Evolutionary conservation across 352 stramenopile genomes (phyloP), one percentile per base, ranked within the genome.

Genomic region (Phytopythium oedochilum): DNA sequence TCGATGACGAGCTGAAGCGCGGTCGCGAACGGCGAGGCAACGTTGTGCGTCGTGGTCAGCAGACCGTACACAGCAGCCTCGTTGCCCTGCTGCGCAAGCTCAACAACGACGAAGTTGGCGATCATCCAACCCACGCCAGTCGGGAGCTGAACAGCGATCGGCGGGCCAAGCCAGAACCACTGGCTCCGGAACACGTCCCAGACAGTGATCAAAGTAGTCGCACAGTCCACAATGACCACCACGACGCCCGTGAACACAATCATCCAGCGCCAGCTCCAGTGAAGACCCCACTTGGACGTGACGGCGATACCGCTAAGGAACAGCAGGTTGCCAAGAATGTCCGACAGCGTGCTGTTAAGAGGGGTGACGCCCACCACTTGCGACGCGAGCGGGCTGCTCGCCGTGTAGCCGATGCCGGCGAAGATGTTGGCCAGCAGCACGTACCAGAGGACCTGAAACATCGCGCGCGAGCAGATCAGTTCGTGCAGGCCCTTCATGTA

Each of bases 231-330:
- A 0, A 65, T 15, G 20, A 64, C 57, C 11, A 68, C 44, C 2
- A 59, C 38, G 0, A 42, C n/a, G 3, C 50, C 49, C 7, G 55
- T 65, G 25, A 53, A 44, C 7, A 61, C 25, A 25, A 68, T 60
- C 56, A 72, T 70, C 23, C 28, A 54, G n/a, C 65, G 64, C 68
- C 68, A 77, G 43, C 66, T 70, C 68, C 68, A 77, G 32, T 68
- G 61, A 8, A 62, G 40, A 11, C 56, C 56, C 56, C 56, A 62
- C 40, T 62, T 62, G 17, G 56, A 62, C n/a, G 52, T 66, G 8
- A 50, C 44, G 26, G 67, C 56, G 36, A 75, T 50, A n/a, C 55
- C 59, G 12, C 46, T 31, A 44, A 60, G 45, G 52, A 68, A 71
- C 5, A 71, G 25, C 18, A 63, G 14, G 29, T 55, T 62, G 32